Evolutionary conservation across 345 rosid species (phyloP), one percentile per base, ranked within the genome.

Genomic region (Corchorus olitorius): DNA sequence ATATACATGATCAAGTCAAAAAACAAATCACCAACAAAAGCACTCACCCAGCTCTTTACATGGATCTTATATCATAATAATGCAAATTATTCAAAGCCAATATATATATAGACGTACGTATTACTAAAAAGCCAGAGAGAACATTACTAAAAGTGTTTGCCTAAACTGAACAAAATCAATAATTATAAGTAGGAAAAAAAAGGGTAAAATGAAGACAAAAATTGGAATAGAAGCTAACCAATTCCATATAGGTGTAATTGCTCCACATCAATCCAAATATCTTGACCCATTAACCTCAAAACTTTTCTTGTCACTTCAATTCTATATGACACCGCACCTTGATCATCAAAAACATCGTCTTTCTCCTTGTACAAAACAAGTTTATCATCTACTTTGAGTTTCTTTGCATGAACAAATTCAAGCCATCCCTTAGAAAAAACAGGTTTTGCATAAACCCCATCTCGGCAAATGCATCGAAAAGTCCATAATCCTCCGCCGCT

Each of bases 401-500:
- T 39, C n/a, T 74, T 74, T 3, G 33, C 69, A 4, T 20, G 4
- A 27, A 74, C 77, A 34, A 74, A 74, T 46, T 74, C 70, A 45
- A 61, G 68, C 77, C 77, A 74, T 13, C 59, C 53, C 17, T 60
- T 64, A 3, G 69, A 61, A 17, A 74, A 49, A 74, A 74, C 77
- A 17, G 58, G 58, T 22, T 64, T 64, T 4, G 62, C 52, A 7
- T 72, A 55, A 20, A 39, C 0, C 8, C 62, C 64, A 20, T 55
- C 75, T 72, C 62, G 19, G 3, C 64, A 3, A 37, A 54, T 54
- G 37, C 75, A 54, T 12, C 75, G 75, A 2, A 55, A 54, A 53
- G 27, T 71, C 75, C 50, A 37, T 14, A 60, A n/a, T 48, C 15
- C 3, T 6, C 56, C 55, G 22, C 46, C 8, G 22, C n/a, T 2